Conservation (phyloP, 768 basidiomycete species). For the Suillus occidentalis region DNA sequence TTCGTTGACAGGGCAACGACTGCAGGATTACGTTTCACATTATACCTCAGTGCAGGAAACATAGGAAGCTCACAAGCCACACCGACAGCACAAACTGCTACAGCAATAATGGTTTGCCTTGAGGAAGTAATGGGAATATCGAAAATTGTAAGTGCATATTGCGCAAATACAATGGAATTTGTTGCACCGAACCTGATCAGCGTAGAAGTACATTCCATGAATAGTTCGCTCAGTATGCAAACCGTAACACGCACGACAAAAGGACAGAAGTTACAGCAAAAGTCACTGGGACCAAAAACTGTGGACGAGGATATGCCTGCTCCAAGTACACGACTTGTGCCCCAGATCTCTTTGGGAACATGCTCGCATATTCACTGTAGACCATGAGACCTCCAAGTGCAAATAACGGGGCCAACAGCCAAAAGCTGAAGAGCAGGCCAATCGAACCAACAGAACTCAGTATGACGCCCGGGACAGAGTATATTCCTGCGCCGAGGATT, state of each 20-base stretch:
- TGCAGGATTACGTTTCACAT: not conserved
- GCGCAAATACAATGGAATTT: constrained; percentile 27
- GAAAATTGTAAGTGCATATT: constrained; percentile 23
- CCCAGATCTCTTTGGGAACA: constrained; percentile 50
- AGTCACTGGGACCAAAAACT: constrained; percentile 38
- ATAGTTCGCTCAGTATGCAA: not conserved
- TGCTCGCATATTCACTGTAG: constrained; percentile 45
- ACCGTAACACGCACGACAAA: constrained; percentile 20
- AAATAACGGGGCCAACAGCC: constrained; percentile 5
- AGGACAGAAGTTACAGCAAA: constrained; percentile 38
- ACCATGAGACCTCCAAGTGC: constrained; percentile 9
- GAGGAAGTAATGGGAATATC: constrained; percentile 18
- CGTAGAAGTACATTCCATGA: not conserved
- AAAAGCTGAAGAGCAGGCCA: constrained; percentile 5
- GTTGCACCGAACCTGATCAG: constrained; percentile 18
- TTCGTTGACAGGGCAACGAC: constrained; percentile 29
- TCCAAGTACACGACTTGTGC: constrained; percentile 51
- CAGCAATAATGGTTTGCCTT: constrained; percentile 21
- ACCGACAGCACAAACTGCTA: constrained; percentile 23
- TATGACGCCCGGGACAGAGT: constrained; percentile 6
- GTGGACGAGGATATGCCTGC: constrained; percentile 20
- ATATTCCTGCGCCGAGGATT: constrained; percentile 10
- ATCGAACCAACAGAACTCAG: constrained; percentile 10
- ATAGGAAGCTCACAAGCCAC: constrained; percentile 15
- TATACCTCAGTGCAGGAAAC: not conserved